Evolutionary conservation across 805 yeast genomes (phyloP), one percentile per base, ranked within the genome.

Genomic region (Pichia cabralensis): DNA sequence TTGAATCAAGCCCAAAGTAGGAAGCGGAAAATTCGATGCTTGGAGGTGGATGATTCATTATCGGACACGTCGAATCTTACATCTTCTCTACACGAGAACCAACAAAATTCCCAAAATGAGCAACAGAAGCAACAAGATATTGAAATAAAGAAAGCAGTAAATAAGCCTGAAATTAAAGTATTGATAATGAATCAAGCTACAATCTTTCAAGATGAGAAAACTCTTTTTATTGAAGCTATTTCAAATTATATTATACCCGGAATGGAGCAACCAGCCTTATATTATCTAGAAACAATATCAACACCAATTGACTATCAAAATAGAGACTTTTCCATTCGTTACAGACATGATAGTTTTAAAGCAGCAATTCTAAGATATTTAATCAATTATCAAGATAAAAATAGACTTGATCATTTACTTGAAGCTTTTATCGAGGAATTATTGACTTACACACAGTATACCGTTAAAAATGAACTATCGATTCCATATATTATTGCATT

Each of bases 401-500:
- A 65, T 28, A 48, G 80, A 39, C 55, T 77, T 26, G 81, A 76
- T 44, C 53, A 61, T 15, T 54, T 74, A 22, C 49, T 76, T 4
- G 43, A 58, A n/a, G 57, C 55, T n/a, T 62, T 74, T 32, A 51
- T 65, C 2, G 55, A 56, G 11, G 48, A 57, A 8, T 36, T 68
- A 12, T 30, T 56, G 5, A 35, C 41, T 6, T 53, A 67, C 23
- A 44, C 58, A 11, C 46, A 53, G 14, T 33, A 50, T 7, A 30
- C 43, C 14, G 6, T 24, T 11, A 12, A 24, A 17, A 33, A 44
- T 9, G 16, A n/a, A 5, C 41, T 68, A 1, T 52, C 76, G 0
- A 59, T 76, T 3, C 92, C 92, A 2, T 79, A 75, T 48, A 42
- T 81, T 11, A 48, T 79, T 2, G 63, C 80, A 1, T 45, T 81